Percentiles rank a stretch among this genome's conserved stretches.
phyloP scores from a whole-genome alignment of 768 basidiomycete species.

The Pulveroboletus sp. region DNA sequence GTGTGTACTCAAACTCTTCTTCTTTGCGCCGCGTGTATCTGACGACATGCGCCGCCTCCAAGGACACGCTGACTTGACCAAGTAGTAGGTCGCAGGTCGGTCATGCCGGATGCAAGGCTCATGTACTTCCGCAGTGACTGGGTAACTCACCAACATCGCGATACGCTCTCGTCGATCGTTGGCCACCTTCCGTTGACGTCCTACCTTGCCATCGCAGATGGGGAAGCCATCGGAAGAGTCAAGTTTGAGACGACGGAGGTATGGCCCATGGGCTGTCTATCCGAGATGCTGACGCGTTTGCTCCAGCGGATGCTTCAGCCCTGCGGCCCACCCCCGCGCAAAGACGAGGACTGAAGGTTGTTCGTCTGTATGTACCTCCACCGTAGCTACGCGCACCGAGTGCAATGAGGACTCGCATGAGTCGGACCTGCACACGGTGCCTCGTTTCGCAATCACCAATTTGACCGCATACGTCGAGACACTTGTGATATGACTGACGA shows the following conservation, averaged over 20 bases:
- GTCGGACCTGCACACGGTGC: too few relatives aligned
- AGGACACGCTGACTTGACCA: constrained; percentile 96
- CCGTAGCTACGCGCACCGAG: too few relatives aligned
- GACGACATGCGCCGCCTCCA: constrained; percentile 3
- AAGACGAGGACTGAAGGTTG: constrained; percentile 65
- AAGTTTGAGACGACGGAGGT: constrained; percentile 98
- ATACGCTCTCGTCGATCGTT: constrained; percentile 88
- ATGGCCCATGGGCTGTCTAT: neutral
- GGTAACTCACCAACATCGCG: constrained; percentile 96
- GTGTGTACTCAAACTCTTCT: constrained; percentile 38
- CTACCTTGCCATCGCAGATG: constrained; percentile 90
- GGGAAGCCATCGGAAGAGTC: constrained; percentile 82
- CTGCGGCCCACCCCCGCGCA: constrained; percentile 86
- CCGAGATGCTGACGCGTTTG: constrained; percentile 21
- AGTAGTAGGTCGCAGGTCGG: constrained; percentile 65
- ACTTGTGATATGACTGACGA: neutral
- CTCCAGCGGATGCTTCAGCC: constrained; percentile 88
- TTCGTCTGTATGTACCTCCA: neutral
- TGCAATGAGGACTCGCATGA: too few relatives aligned
- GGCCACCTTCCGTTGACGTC: constrained; percentile 85
- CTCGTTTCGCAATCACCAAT: too few relatives aligned
- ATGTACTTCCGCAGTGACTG: constrained; percentile 66
- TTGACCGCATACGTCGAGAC: too few relatives aligned
- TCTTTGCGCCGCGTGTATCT: constrained; percentile 1
- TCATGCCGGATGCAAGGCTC: neutral